Percentiles rank a stretch among this genome's conserved stretches.
These are phyloP conservation scores for Picochlorum sp. DNA, from an alignment of 139 green algal species.

Conservation along the genomic window DNA sequence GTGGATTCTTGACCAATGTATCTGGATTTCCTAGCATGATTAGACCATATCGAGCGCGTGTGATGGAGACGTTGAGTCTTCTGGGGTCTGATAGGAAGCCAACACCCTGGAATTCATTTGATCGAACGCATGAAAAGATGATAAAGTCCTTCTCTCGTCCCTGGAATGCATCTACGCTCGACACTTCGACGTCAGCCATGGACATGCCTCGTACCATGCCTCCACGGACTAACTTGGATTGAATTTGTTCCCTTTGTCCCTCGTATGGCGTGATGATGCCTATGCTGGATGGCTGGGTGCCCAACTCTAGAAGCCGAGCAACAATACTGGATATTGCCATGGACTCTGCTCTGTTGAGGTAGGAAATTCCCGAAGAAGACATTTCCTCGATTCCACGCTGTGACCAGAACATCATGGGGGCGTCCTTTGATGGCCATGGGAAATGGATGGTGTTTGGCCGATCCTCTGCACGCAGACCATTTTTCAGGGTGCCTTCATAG, in stretches of 20 bases:
- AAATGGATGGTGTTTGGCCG: slow-evolving; percentile 42
- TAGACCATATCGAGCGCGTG: slow-evolving; percentile 76
- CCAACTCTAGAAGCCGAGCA: slow-evolving; percentile 49
- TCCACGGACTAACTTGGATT: no score
- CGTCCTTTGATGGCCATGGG: slow-evolving; percentile 66
- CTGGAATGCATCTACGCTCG: slow-evolving; percentile 77
- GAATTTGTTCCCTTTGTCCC: slow-evolving; percentile 91
- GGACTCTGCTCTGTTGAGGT: slow-evolving; percentile 93
- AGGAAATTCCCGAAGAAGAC: slow-evolving; percentile 71
- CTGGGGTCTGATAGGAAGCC: slow-evolving; percentile 93
- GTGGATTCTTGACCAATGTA: slow-evolving; percentile 53
- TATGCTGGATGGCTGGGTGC: slow-evolving; percentile 70
- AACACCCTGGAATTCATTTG: slow-evolving; percentile 88
- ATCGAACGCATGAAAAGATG: slow-evolving; percentile 91
- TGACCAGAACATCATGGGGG: slow-evolving; percentile 92
- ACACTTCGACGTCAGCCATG: slow-evolving; percentile 77
- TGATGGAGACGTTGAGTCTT: slow-evolving; percentile 93
- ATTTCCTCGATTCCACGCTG: slow-evolving; percentile 78
- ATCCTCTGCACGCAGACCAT: slow-evolving; percentile 44
- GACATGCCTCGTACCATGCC: slow-evolving; percentile 65
- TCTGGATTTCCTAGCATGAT: slow-evolving; percentile 90
- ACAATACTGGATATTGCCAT: slow-evolving; percentile 80
- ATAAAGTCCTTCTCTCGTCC: slow-evolving; percentile 98
- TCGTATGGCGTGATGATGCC: slow-evolving; percentile 98
- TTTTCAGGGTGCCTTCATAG: slow-evolving; percentile 43